phyloP scores from a whole-genome alignment of 139 green algal genomes.

The Ettlia oleoabundans region DNA sequence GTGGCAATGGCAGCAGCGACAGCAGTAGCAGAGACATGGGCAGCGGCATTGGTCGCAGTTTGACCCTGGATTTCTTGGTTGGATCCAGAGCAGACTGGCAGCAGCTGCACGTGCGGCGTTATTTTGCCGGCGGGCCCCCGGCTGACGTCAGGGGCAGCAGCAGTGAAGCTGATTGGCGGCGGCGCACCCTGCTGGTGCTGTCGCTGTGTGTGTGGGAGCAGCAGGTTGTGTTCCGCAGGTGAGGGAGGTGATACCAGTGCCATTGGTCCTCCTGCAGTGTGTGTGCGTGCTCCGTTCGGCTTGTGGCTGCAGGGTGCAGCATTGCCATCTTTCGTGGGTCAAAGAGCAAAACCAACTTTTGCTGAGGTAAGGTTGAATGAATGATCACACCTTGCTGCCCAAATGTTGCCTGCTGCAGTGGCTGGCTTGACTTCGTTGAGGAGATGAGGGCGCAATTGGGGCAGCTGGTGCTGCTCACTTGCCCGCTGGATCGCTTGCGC shows the following conservation, averaged over 20 bases:
- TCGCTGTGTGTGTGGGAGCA: constrained; percentile 24
- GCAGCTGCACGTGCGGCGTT: constrained; percentile 3
- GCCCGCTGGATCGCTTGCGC: constrained; percentile 11
- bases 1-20: too few species aligned
- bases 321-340: too few species aligned
- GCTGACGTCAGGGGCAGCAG: too few species aligned
- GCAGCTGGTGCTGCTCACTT: constrained; percentile 5
- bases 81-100: neutral
- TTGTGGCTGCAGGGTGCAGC: too few species aligned
- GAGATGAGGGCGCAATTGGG: constrained; percentile 12
- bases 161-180: neutral
- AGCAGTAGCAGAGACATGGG: too few species aligned
- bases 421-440: neutral
- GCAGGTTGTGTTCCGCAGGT: neutral
- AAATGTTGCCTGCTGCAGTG: neutral
- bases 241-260: too few species aligned
- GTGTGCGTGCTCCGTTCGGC: too few species aligned
- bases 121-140: too few species aligned
- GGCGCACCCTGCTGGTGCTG: neutral
- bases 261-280: too few species aligned
- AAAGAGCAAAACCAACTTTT: too few species aligned
- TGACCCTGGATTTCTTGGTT: constrained; percentile 11
- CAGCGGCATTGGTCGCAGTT: too few species aligned
- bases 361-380: too few species aligned
- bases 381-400: neutral